Evolutionary conservation across 73 alveolate genomes (phyloP).

Genomic region (Paramecium biaurelia): DNA sequence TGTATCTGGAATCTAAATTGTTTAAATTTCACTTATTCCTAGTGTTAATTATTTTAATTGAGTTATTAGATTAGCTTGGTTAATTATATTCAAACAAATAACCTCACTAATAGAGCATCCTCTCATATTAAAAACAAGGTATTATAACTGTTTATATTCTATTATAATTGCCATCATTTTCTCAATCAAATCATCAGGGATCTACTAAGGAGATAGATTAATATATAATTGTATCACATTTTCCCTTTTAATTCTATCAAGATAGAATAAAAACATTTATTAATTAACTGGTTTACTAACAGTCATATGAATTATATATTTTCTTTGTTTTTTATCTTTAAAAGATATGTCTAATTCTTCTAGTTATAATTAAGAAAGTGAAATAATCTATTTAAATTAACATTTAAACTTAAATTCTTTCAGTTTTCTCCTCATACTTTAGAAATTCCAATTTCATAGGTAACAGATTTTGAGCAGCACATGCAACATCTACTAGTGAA

Average conservation of each 20-base stretch:
- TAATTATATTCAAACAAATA: background rate
- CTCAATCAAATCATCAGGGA: background rate
- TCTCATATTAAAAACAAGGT: background rate
- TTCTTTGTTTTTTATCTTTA: background rate
- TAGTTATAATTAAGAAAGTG: background rate
- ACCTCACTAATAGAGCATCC: background rate
- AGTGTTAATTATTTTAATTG: background rate
- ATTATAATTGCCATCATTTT: background rate
- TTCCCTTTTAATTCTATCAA: slow-evolving; percentile 6
- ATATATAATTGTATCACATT: background rate
- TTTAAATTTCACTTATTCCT: background rate
- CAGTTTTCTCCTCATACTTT: background rate
- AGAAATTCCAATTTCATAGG: slow-evolving; percentile 2
- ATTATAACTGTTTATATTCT: background rate
- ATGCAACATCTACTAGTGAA: background rate
- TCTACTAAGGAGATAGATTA: background rate
- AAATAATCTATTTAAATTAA: background rate
- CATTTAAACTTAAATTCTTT: background rate
- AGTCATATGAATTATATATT: background rate
- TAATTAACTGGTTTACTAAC: no score
- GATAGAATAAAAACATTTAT: background rate
- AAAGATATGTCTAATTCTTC: background rate
- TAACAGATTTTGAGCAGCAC: background rate
- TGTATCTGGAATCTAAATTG: background rate
- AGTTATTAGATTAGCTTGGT: background rate